Evolutionary conservation across 768 basidiomycete genomes (phyloP).

Genomic region (Pholiota microspora): DNA sequence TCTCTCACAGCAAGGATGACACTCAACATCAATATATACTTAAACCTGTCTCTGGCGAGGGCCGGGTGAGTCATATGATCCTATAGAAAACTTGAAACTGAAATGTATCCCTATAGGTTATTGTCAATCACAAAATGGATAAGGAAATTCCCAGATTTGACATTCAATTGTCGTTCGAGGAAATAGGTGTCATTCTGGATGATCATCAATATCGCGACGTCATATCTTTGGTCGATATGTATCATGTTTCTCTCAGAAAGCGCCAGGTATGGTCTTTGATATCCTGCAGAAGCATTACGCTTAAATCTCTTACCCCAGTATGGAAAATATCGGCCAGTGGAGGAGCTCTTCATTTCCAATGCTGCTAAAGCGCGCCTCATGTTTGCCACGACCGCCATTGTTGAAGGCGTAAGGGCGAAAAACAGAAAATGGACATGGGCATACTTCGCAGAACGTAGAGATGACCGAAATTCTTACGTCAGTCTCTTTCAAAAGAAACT

Average conservation of each 20-base stretch:
- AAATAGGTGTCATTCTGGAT: slow-evolving; percentile 90
- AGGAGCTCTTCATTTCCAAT: slow-evolving; percentile 58
- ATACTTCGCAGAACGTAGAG: slow-evolving; percentile 83
- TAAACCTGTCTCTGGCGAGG: slow-evolving; percentile 94
- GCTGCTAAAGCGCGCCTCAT: slow-evolving; percentile 65
- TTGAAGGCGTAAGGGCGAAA: slow-evolving; percentile 80
- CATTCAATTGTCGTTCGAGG: slow-evolving; percentile 83
- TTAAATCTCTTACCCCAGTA: slow-evolving; percentile 57
- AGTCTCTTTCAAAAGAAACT: slow-evolving; percentile 79
- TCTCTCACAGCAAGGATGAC: slow-evolving; percentile 45
- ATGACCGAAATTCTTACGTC: slow-evolving; percentile 85
- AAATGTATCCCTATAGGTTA: no score
- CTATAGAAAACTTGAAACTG: no score
- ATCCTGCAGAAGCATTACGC: background rate
- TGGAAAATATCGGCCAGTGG: slow-evolving; percentile 71
- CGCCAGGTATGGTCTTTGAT: slow-evolving; percentile 53
- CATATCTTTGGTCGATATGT: slow-evolving; percentile 93
- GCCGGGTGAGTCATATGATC: slow-evolving; percentile 79
- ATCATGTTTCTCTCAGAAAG: slow-evolving; percentile 89
- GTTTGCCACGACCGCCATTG: slow-evolving; percentile 79
- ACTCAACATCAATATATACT: slow-evolving; percentile 88
- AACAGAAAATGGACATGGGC: slow-evolving; percentile 89
- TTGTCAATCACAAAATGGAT: slow-evolving; percentile 79
- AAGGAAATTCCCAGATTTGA: slow-evolving; percentile 81
- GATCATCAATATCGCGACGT: slow-evolving; percentile 92